Evolutionary conservation across 2,329 filamentous ascomycete species (phyloP), one percentile per base, ranked within the genome.

Genomic region (Juglanconis juglandina): DNA sequence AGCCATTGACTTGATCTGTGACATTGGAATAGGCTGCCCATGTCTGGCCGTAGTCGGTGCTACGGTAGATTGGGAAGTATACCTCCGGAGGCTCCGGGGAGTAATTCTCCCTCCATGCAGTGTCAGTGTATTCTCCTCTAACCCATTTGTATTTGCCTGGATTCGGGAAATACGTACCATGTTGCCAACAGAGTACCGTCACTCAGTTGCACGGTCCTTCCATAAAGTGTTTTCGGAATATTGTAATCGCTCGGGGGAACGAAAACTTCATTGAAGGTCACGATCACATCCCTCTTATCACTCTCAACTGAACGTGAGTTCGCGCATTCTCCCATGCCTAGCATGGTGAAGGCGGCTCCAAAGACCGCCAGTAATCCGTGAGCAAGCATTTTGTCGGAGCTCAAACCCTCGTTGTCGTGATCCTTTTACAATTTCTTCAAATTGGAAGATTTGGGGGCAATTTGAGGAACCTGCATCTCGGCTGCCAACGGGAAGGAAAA

Each of bases 21-120:
- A 91, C 82, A 17, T 79, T 78, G 5, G 85, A 84, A 41, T 88
- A 75, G 67, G 88, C 81, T 17, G 76, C 75, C 87, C 87, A 91
- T 2, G 80, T 85, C 47, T 76, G 68, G 9, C 84, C 84, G 32
- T 76, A 73, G 66, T 87, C 81, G 24, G 69, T 72, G 50, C 79
- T 83, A 60, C 76, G 72, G 65, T 77, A 81, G 56, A 83, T 77
- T 44, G 81, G 84, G 67, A 84, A 86, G 66, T 73, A 73, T 1
- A 51, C 49, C 14, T 37, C 24, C 8, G 49, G 49, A 4, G 49
- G 49, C 13, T 51, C 49, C 8, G 49, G 49, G 5, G 49, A 51
- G 33, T 51, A 51, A 35, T 51, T 51, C 11, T 51, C 49, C 49
- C 49, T 51, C 4, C 13, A n/a, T 24, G 24, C 24, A 2, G 24